Evolutionary conservation across 1,139 yeast genomes (phyloP), one percentile per base, ranked within the genome.

Genomic region (Pichia sp.): DNA sequence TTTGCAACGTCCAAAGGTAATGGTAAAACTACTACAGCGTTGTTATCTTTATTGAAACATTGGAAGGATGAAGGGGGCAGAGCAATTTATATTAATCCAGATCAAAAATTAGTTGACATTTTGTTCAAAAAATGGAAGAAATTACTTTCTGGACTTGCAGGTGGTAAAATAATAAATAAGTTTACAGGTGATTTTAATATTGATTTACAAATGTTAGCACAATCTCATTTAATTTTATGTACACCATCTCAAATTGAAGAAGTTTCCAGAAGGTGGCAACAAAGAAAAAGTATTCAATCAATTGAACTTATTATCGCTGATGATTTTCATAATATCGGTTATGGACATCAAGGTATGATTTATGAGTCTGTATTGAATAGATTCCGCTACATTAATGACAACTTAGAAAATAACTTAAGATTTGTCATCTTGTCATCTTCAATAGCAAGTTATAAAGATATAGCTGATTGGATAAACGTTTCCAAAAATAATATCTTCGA

Each of bases 401-500:
- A 87, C 58, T 65, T 83, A 16, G 84, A 82, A 31, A 71, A 69
- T 2, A 60, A 66, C 7, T 60, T 81, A 2, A 72, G 98, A 56
- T 69, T 89, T 33, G 77, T 93, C 27, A 91, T 80, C 0, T 68
- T 93, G 18, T 75, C 88, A 1, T 74, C 81, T 1, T 81, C 96
- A 0, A 66, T 91, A 39, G 80, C 95, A 0, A 86, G 85, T 63
- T 88, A 86, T 5, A 75, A 80, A 52, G 96, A 88, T 58, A 67
- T 91, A 57, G 95, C 88, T 1, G 88, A 84, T 54, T 95, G 98
- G 96, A 68, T 93, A 38, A 96, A 95, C 2, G 83, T 87, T 34
- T 56, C 67, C 1, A 72, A 79, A 36, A 73, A 70, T 42, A 74
- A 80, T 46, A 74, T 83, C 5, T 88, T 75, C 70, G 91, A 89